Evolutionary conservation across 768 basidiomycete genomes (phyloP).

Genomic region (Coprinopsis marcescibilis): DNA sequence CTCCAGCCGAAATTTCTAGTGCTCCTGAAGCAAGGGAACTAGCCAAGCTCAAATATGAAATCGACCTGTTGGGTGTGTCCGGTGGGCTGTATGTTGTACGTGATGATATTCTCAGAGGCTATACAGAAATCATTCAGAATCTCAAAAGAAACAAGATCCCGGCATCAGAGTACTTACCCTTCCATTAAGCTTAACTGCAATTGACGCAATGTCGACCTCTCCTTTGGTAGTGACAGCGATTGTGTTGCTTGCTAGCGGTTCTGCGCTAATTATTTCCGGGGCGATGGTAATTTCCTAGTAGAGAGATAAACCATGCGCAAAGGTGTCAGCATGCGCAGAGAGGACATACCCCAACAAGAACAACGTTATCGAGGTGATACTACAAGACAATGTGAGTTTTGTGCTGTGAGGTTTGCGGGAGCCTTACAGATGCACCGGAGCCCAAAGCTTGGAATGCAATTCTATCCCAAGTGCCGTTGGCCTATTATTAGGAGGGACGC

Average conservation of each 20-base stretch:
- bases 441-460: constrained; percentile 42
- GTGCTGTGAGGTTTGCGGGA: not conserved
- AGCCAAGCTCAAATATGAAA: constrained; percentile 43
- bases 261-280: constrained; percentile 46
- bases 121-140: not conserved
- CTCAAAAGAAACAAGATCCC: not conserved
- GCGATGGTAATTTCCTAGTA: constrained; percentile 35
- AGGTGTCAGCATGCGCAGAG: not conserved
- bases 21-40: constrained; percentile 35
- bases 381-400: constrained; percentile 9
- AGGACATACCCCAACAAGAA: constrained; percentile 33
- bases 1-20: constrained; percentile 36
- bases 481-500: constrained; percentile 18
- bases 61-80: constrained; percentile 41
- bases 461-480: constrained; percentile 42
- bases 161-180: constrained; percentile 26
- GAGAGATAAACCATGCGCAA: not conserved
- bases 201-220: constrained; percentile 34
- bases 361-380: constrained; percentile 49
- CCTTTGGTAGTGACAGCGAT: constrained; percentile 47
- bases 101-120: constrained; percentile 31
- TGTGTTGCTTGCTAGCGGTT: constrained; percentile 41
- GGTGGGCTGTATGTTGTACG: constrained; percentile 33
- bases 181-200: constrained; percentile 34
- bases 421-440: constrained; percentile 36